Evolutionary conservation across 192 early-diverging fungal genomes (phyloP).

Genomic region (Gonapodya prolifera): DNA sequence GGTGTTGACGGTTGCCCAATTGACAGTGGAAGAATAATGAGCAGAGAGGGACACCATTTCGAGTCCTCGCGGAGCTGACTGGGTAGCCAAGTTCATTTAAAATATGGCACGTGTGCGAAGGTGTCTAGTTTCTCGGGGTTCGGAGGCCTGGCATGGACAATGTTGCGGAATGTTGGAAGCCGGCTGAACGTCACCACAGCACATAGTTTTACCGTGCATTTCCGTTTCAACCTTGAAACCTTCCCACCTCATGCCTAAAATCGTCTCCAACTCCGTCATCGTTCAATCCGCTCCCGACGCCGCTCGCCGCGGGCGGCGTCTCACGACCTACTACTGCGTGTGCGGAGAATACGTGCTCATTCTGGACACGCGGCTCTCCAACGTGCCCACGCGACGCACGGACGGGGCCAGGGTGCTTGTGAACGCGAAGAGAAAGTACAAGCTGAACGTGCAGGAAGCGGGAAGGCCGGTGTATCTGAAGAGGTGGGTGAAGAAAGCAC

Average conservation of each 20-base stretch:
- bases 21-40: no score
- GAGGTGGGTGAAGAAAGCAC: neutral
- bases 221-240: slow-evolving; percentile 1
- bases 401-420: slow-evolving; percentile 19
- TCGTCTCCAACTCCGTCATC: slow-evolving; percentile 16
- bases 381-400: slow-evolving; percentile 11
- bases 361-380: slow-evolving; percentile 7
- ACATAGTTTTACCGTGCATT: no score
- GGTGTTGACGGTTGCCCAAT: no score
- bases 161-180: no score
- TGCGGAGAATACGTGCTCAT: slow-evolving; percentile 21
- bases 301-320: neutral
- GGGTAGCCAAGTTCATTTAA: no score
- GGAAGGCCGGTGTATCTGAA: neutral
- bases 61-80: no score
- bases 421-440: slow-evolving; percentile 17
- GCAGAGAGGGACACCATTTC: no score
- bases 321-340: slow-evolving; percentile 19
- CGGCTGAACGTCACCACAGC: no score
- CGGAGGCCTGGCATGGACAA: no score
- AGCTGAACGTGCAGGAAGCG: slow-evolving; percentile 9
- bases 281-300: neutral
- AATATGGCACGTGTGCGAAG: no score
- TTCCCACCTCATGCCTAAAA: slow-evolving; percentile 14
- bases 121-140: no score